Evolutionary conservation across 1,284 basidiomycete genomes (phyloP), one percentile per base, ranked within the genome.

Genomic region (Ustilago shanxiensis): DNA sequence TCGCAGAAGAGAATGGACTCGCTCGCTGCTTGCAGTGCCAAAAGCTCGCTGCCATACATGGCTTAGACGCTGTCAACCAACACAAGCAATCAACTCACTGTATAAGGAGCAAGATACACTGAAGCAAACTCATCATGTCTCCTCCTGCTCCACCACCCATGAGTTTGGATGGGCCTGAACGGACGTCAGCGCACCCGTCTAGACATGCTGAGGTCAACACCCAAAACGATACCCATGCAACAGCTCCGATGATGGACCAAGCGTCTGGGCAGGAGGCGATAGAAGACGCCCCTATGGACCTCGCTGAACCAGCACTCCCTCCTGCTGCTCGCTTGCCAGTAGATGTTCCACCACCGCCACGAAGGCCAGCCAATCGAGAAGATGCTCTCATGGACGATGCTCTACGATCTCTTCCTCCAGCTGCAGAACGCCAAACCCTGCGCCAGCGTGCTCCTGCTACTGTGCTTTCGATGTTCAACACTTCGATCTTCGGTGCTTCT

Each of bases 331-430:
- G 56, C 16, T 44, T 72, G 13, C 70, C 71, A 4, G 16, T 58
- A 28, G 63, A 77, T n/a, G 47, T 68, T 1, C 62, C 70, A 1
- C 62, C 66, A 37, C 75, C 71, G 28, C 75, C 75, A 16, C 45
- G 51, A 33, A 63, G 71, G 28, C 75, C 75, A 2, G 29, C 45
- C 22, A 72, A 64, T 49, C 66, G 58, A 41, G 49, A 66, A 11
- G 70, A 72, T 58, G 66, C 71, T 0, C 60, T 72, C 26, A 73
- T 77, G 66, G 60, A 77, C 49, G 75, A 77, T 59, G 71, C 75
- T n/a, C 44, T 77, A 26, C 70, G 75, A 28, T 77, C 75, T 11
- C 64, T 77, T 10, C 75, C 75, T n/a, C 70, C 75, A 14, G 71
- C 57, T 24, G 66, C 71, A 5, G 44, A 77, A 26, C 63, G 70